Percentiles rank a stretch among this genome's conserved stretches.
phyloP scores from a whole-genome alignment of 306 rosid species.

The Cicer bijugum region DNA sequence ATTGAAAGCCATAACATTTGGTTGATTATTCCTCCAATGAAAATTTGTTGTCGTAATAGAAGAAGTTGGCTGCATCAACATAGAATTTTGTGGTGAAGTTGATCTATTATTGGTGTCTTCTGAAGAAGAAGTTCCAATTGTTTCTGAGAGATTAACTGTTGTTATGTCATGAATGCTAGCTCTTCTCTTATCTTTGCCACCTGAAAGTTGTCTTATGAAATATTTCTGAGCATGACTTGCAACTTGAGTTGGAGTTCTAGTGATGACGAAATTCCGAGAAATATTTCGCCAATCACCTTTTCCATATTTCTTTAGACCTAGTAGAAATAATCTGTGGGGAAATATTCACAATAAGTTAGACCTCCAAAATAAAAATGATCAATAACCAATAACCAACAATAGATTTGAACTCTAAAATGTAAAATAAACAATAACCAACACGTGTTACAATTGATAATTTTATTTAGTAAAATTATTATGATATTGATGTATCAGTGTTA shows the following conservation, averaged over 20 bases:
- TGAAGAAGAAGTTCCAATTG: constrained; percentile 49
- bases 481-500: too few species aligned
- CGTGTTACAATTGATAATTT: too few species aligned
- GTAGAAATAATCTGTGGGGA: constrained; percentile 68
- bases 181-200: constrained; percentile 91
- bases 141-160: constrained; percentile 75
- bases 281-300: constrained; percentile 99
- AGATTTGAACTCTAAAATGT: constrained; percentile 10
- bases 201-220: constrained; percentile 86
- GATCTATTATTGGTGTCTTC: constrained; percentile 46
- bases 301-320: constrained; percentile 86
- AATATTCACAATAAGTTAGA: constrained; percentile 30
- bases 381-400: neutral
- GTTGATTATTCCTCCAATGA: constrained; percentile 75
- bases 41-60: constrained; percentile 52
- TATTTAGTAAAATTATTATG: too few species aligned
- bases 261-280: constrained; percentile 74
- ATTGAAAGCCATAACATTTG: constrained; percentile 53
- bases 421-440: neutral
- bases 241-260: constrained; percentile 93
- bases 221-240: constrained; percentile 99
- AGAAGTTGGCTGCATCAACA: constrained; percentile 47
- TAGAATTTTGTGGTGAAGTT: constrained; percentile 54
- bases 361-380: neutral
- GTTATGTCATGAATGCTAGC: constrained; percentile 99